Base-by-base conservation (phyloP, 1,284 basidiomycete species). In the Wolfiporia cocos region DNA sequence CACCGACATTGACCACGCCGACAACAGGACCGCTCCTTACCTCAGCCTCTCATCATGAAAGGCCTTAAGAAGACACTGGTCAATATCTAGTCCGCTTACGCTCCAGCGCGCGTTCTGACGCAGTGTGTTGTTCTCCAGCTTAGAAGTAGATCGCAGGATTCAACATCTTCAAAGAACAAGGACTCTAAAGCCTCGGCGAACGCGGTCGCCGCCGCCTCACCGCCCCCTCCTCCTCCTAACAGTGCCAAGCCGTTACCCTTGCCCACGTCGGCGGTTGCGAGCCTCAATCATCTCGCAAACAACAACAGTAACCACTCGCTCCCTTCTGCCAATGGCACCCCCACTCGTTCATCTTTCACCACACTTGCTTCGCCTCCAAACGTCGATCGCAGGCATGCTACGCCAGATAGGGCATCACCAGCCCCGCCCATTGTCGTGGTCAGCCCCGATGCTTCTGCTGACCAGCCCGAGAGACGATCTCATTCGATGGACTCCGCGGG, bases 391-490 rank as follows among this genome's bases (percentile, higher is more conserved):
- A 72, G 77, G 63, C 71, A 75, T 49, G 57, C 62, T 28, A 53
- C 64, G 20, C 53, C 57, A 24, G 78, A 73, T 52, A 68, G 68
- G 49, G 60, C 69, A 24, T 64, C 73, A 3, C 66, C 76, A 17
- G 71, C 87, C 14, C 91, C 91, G 41, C 87, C 92, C 41, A 89
- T 94, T 55, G 90, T 96, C 40, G 90, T 95, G 54, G 89, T 93
- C 51, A 90, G 84, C 57, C 74, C 88, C 20, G 89, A 94, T 57
- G 76, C 79, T 10, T 59, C 73, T 6, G 38, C 36, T 28, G 55
- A 56, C 28, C 49, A 54, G 39, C 26, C 32, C 22, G 80, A 85
- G 47, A 72, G 81, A 42, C 68, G 75, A 46, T 67, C 80, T 48
- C 52, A 73, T 20, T 66, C 67, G 21, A 52, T 72, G 32, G 79